Evolutionary conservation across 768 basidiomycete species (phyloP).

Genomic region (Dendrothele bispora): DNA sequence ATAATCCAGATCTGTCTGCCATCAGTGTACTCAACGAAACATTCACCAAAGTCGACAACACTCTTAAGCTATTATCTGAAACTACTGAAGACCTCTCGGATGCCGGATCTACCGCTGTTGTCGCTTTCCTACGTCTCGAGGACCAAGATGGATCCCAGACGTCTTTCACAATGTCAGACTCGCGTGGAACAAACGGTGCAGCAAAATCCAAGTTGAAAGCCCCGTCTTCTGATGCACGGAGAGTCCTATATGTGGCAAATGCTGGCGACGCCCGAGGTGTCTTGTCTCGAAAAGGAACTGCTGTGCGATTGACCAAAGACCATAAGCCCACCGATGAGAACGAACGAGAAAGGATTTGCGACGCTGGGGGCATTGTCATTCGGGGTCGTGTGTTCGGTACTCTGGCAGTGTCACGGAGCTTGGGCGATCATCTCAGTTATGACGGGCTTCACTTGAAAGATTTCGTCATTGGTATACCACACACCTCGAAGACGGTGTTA

Average conservation of each 20-base stretch:
- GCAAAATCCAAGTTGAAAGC: slow-evolving; percentile 37
- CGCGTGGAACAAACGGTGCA: slow-evolving; percentile 20
- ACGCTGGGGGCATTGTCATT: slow-evolving; percentile 81
- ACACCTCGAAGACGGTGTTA: slow-evolving; percentile 73
- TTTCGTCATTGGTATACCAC: slow-evolving; percentile 81
- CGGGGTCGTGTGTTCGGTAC: slow-evolving; percentile 83
- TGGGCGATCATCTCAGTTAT: slow-evolving; percentile 53
- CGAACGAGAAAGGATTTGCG: slow-evolving; percentile 77
- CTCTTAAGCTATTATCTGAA: slow-evolving; percentile 80
- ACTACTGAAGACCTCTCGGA: slow-evolving; percentile 90
- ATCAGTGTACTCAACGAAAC: slow-evolving; percentile 92
- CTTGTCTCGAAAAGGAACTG: slow-evolving; percentile 67
- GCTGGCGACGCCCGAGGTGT: slow-evolving; percentile 79
- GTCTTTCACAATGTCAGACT: too few species aligned
- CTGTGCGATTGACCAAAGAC: slow-evolving; percentile 75
- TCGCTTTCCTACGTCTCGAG: slow-evolving; percentile 92
- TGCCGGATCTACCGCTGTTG: slow-evolving; percentile 96
- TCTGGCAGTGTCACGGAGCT: slow-evolving; percentile 72
- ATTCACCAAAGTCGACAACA: slow-evolving; percentile 88
- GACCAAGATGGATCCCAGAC: slow-evolving; percentile 73
- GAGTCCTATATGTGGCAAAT: slow-evolving; percentile 75
- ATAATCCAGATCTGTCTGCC: slow-evolving; percentile 56
- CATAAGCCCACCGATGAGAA: slow-evolving; percentile 79
- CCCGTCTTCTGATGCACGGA: slow-evolving; percentile 37
- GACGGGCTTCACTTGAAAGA: slow-evolving; percentile 68